phyloP scores from a whole-genome alignment of 371 early-diverging fungal genomes.

The Zopfochytrium polystomum region DNA sequence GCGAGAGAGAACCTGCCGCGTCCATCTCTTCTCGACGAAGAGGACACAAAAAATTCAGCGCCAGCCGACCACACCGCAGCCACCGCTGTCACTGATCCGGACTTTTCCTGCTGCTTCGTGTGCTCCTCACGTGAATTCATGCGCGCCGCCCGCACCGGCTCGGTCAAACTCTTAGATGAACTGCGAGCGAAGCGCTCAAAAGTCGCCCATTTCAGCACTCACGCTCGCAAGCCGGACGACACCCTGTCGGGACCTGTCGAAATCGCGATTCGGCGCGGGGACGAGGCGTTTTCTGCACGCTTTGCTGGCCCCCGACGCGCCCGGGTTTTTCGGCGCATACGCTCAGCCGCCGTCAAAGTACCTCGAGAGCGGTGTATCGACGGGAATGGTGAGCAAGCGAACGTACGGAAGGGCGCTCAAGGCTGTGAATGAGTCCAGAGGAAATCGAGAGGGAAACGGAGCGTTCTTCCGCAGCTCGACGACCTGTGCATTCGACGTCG shows the following conservation, averaged over 20 bases:
- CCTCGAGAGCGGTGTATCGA: constrained; percentile 28
- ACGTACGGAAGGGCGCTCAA: constrained; percentile 48
- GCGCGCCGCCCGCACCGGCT: constrained; percentile 21
- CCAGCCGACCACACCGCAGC: too few species aligned
- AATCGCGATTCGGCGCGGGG: constrained; percentile 14
- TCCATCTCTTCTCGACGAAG: too few species aligned
- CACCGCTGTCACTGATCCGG: constrained; percentile 19
- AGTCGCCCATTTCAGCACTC: constrained; percentile 10
- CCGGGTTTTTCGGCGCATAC: constrained; percentile 1
- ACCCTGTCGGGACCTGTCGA: constrained; percentile 13
- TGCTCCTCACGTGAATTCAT: constrained; percentile 37
- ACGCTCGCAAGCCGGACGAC: constrained; percentile 20
- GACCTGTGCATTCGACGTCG: constrained; percentile 12
- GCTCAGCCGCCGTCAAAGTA: constrained; percentile 21
- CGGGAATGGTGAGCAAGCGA: constrained; percentile 44
- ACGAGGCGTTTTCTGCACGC: constrained; percentile 15
- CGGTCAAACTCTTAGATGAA: constrained; percentile 12
- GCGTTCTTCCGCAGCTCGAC: constrained; percentile 40
- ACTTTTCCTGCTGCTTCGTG: constrained; percentile 35
- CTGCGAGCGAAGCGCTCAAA: constrained; percentile 3
- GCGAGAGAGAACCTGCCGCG: too few species aligned
- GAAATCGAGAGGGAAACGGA: constrained; percentile 59
- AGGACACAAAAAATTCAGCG: too few species aligned
- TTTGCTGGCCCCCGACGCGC: constrained; percentile 6
- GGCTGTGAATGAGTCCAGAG: constrained; percentile 60